phyloP scores from a whole-genome alignment of 768 basidiomycete genomes.

The Suillus tomentosus region DNA sequence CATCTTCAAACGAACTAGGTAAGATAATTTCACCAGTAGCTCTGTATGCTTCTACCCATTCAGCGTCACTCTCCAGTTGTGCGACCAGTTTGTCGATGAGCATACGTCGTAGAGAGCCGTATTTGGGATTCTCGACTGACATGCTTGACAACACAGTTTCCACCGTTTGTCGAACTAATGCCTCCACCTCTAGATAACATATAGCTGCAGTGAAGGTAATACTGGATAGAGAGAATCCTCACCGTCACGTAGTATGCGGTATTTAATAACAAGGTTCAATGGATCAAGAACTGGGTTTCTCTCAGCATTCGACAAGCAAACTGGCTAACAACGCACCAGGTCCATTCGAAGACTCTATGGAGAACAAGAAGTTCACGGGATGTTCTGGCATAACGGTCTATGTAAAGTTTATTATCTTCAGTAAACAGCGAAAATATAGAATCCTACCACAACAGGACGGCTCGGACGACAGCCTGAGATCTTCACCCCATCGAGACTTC shows the following conservation, averaged over 20 bases:
- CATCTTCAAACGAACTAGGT: constrained; percentile 40
- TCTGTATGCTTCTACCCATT: constrained; percentile 71
- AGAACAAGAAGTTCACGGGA: constrained; percentile 80
- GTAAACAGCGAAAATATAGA: constrained; percentile 7
- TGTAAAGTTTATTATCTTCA: constrained; percentile 6
- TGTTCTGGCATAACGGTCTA: constrained; percentile 78
- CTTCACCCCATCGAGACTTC: constrained; percentile 49
- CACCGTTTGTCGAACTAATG: constrained; percentile 55
- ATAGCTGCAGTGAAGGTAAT: constrained; percentile 13
- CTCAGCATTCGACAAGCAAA: constrained; percentile 17
- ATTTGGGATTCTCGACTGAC: constrained; percentile 35
- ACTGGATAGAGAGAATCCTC: constrained; percentile 11
- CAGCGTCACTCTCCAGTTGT: constrained; percentile 59
- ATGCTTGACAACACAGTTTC: constrained; percentile 42
- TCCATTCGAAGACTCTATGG: constrained; percentile 63
- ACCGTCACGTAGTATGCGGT: constrained; percentile 87
- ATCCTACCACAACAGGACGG: constrained; percentile 48
- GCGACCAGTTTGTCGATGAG: constrained; percentile 54
- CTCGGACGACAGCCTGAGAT: constrained; percentile 51
- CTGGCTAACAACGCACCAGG: constrained; percentile 45
- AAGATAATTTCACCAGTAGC: constrained; percentile 71
- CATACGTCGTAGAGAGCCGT: constrained; percentile 29
- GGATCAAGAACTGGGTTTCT: constrained; percentile 56
- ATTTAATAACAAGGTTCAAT: constrained; percentile 64
- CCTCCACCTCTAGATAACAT: constrained; percentile 60